phyloP scores from a whole-genome alignment of 2,329 filamentous ascomycete species.

The Chaetomiaceae sp. region DNA sequence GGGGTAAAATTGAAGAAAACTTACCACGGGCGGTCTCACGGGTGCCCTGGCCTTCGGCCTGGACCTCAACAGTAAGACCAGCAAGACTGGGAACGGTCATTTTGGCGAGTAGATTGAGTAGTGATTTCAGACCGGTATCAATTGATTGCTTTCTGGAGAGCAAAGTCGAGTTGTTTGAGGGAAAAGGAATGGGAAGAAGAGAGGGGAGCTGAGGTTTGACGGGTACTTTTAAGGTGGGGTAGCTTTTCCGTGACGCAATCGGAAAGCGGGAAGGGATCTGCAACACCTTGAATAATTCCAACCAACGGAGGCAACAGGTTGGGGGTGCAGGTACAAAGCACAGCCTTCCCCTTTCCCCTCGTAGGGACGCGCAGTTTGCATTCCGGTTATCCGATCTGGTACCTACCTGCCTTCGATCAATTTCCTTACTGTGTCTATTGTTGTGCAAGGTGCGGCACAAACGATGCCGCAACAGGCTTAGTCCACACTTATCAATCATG shows the following conservation, averaged over 20 bases:
- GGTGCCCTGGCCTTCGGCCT: slow-evolving; percentile 19
- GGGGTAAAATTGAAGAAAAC: slow-evolving; percentile 14
- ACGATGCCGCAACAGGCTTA: too few species aligned
- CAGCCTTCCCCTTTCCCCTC: too few species aligned
- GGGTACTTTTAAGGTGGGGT: slow-evolving; percentile 12
- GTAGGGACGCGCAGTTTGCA: too few species aligned
- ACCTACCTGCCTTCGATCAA: too few species aligned
- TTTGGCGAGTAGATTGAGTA: slow-evolving; percentile 13
- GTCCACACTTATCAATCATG: too few species aligned
- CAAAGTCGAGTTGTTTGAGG: slow-evolving; percentile 1
- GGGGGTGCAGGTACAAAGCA: neutral
- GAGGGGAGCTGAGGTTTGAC: slow-evolving; percentile 3
- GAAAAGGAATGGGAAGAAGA: slow-evolving; percentile 4
- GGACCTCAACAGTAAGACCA: slow-evolving; percentile 25
- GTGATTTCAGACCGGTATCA: neutral
- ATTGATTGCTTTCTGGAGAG: slow-evolving; percentile 11
- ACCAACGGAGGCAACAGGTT: neutral
- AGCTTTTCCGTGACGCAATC: slow-evolving; percentile 19
- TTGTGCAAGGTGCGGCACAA: too few species aligned
- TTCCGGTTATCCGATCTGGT: too few species aligned
- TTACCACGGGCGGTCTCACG: slow-evolving; percentile 26
- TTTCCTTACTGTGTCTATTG: too few species aligned
- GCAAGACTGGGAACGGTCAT: slow-evolving; percentile 26
- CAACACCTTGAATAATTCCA: neutral
- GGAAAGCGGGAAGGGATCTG: slow-evolving; percentile 5